Base-by-base conservation (phyloP, 2,329 filamentous ascomycete species). In the Pyrenochaeta sp. region DNA sequence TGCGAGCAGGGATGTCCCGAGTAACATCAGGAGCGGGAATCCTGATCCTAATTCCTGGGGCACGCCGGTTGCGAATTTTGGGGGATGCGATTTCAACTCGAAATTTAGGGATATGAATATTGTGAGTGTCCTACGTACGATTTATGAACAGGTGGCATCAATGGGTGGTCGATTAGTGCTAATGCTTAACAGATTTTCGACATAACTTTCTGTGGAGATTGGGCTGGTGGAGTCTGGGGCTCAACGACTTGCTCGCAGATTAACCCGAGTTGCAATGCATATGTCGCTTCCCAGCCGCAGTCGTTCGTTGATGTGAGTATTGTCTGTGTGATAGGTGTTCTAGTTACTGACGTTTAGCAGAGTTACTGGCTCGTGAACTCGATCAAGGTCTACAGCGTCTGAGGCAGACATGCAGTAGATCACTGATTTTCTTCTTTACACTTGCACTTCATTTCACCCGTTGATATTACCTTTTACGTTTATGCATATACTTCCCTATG, bases 141-240 rank as follows among this genome's bases (percentile, higher is more conserved):
- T 40, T 2, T 5, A 10, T 22, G n/a, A 34, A 22, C 15, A 13
- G n/a, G 15, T 7, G 28, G 28, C 5, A 30, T 5, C 5, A 9
- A 5, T 5, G 28, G 5, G 5, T n/a, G 27, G 5, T 19, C 12
- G 28, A 13, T 7, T n/a, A 25, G 2, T 4, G 28, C 45, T 47
- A 34, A 51, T 19, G 34, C 15, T 15, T 32, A 13, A 5, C 43
- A 72, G 65, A 71, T 84, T 24, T 80, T 86, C 54, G 81, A 85
- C 62, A 82, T 79, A 1, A 83, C 82, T 0, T 85, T 86, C 72
- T 86, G 84, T 59, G 84, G 84, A 34, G 81, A 84, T 52, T 86
- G 84, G 83, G 84, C 84, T 7, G 84, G 84, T 12, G 65, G 69
- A 15, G 78, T 81, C 2, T 85, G 77, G 76, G 66, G 68, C 9